These are phyloP conservation scores for Cladosporium cucumerinum DNA, from an alignment of 2,329 filamentous ascomycete genomes.

Conservation along the genomic window DNA sequence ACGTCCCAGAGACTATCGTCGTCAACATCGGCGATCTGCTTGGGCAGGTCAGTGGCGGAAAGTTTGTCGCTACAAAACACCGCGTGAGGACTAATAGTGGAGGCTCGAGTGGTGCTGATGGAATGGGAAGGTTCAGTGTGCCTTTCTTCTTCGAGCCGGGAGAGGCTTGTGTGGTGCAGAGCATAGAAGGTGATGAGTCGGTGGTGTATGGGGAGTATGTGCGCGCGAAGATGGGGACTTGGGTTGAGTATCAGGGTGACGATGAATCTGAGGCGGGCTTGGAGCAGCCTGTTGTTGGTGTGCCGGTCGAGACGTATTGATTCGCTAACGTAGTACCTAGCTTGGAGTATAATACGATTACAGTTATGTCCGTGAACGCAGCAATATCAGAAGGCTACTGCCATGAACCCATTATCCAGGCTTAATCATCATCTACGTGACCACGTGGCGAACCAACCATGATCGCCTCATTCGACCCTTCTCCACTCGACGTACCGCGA, in stretches of 20 bases:
- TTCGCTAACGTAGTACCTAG: background rate
- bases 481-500: background rate
- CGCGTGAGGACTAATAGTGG: slow-evolving; percentile 35
- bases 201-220: slow-evolving; percentile 44
- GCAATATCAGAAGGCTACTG: background rate
- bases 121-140: slow-evolving; percentile 41
- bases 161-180: slow-evolving; percentile 39
- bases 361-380: background rate
- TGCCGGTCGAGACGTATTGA: slow-evolving; percentile 11
- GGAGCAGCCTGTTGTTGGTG: background rate
- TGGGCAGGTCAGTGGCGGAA: slow-evolving; percentile 40
- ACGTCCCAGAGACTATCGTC: slow-evolving; percentile 41
- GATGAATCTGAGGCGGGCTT: background rate
- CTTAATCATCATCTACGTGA: background rate
- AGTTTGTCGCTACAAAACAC: slow-evolving; percentile 47
- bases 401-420: background rate
- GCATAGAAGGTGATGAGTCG: slow-evolving; percentile 35
- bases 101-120: slow-evolving; percentile 23
- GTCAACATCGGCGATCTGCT: slow-evolving; percentile 48
- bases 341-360: background rate
- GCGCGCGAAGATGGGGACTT: slow-evolving; percentile 44
- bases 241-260: slow-evolving; percentile 43
- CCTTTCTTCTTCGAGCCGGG: slow-evolving; percentile 51
- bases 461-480: background rate
- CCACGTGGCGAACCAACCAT: background rate